phyloP scores from a whole-genome alignment of 1,284 basidiomycete genomes.

The Rhodotorula sp. region DNA sequence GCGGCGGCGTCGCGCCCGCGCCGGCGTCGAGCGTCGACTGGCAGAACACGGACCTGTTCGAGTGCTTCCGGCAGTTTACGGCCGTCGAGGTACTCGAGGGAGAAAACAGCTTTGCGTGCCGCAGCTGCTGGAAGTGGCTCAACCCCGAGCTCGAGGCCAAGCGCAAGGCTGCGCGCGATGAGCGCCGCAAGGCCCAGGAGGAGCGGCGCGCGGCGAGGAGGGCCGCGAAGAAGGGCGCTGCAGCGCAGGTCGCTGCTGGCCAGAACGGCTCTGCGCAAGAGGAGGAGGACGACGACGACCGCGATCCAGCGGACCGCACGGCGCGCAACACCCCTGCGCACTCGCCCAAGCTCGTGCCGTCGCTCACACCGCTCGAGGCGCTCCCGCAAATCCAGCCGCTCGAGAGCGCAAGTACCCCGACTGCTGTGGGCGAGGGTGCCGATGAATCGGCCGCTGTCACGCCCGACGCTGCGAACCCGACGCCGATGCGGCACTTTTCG shows the following conservation, averaged over 20 bases:
- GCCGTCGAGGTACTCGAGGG: conserved; percentile 86
- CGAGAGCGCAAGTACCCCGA: background rate
- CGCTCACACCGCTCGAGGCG: background rate
- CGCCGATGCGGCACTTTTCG: conserved; percentile 7
- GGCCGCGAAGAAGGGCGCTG: too few relatives aligned
- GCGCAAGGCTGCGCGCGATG: conserved; percentile 37
- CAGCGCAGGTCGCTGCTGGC: background rate
- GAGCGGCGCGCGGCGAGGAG: conserved; percentile 8
- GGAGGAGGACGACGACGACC: background rate
- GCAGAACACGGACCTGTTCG: conserved; percentile 52
- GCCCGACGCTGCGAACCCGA: background rate
- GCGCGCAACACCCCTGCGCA: conserved; percentile 30
- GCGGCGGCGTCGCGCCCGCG: background rate
- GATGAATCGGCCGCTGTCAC: background rate
- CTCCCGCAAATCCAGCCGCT: conserved; percentile 16
- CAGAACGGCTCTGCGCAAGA: background rate
- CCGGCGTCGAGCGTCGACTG: conserved; percentile 17
- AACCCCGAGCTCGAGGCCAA: conserved; percentile 45
- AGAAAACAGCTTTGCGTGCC: conserved; percentile 89
- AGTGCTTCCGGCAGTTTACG: conserved; percentile 79
- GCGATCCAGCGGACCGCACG: conserved; percentile 17
- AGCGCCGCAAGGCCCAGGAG: conserved; percentile 4
- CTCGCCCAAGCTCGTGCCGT: background rate
- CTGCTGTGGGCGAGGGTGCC: background rate
- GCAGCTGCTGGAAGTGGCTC: conserved; percentile 79